These are phyloP conservation scores for Auxenochlorella protothecoides DNA, from an alignment of 139 green algal genomes.

Conservation along the genomic window DNA sequence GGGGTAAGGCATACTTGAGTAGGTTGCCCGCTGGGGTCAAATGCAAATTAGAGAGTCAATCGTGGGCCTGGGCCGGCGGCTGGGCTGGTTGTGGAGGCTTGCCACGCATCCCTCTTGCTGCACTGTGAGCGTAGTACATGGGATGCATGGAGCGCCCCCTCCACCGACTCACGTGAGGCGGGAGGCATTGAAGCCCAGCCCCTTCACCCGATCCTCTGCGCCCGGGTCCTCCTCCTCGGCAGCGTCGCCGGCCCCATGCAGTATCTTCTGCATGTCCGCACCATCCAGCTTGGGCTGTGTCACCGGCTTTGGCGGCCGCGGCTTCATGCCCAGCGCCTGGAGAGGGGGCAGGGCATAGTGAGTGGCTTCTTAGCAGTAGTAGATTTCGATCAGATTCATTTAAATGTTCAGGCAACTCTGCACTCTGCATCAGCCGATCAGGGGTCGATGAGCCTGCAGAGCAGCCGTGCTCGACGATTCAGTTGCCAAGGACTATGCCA, in stretches of 20 bases:
- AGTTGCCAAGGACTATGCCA: neutral
- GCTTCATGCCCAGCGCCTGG: slow-evolving; percentile 58
- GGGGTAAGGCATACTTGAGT: too few species aligned
- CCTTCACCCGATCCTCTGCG: slow-evolving; percentile 28
- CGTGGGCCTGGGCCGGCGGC: too few species aligned
- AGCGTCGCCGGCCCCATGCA: slow-evolving; percentile 14
- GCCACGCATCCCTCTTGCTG: too few species aligned
- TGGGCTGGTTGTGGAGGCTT: too few species aligned
- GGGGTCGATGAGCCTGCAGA: neutral
- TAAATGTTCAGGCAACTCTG: neutral
- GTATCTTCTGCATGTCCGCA: slow-evolving; percentile 45
- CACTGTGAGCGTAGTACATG: too few species aligned
- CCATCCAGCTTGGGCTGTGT: slow-evolving; percentile 39
- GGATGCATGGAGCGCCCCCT: too few species aligned
- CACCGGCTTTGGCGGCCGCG: slow-evolving; percentile 26
- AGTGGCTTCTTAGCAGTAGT: neutral
- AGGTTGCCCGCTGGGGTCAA: too few species aligned
- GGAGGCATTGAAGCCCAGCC: slow-evolving; percentile 29
- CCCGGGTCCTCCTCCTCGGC: neutral
- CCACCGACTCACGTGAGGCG: too few species aligned
- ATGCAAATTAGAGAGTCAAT: too few species aligned
- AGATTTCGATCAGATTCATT: too few species aligned
- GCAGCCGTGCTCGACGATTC: neutral
- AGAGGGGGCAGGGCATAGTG: neutral
- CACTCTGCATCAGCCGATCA: neutral